Conservation (phyloP, 148 eudicot species). For the Heliamphora exappendiculata region DNA sequence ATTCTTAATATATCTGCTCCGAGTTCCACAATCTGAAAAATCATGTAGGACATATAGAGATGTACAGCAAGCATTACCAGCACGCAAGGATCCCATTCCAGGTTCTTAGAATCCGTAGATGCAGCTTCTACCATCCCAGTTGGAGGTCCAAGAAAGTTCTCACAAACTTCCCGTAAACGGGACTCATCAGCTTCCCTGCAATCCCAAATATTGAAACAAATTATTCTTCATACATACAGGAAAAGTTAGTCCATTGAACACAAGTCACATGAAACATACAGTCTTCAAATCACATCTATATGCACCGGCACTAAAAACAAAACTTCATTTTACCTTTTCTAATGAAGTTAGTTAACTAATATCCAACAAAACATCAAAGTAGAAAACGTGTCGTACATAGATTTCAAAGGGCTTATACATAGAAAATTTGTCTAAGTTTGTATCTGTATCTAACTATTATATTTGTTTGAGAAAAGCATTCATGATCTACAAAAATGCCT, state of each 20-base stretch:
- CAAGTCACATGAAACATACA: not conserved
- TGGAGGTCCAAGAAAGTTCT: conserved; percentile 93
- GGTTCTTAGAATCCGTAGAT: conserved; percentile 38
- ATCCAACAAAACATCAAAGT: not conserved
- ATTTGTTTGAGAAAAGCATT: not conserved
- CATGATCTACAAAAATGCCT: not conserved
- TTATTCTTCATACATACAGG: not conserved
- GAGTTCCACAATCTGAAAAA: not conserved
- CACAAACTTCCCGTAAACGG: conserved; percentile 89
- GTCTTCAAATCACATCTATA: not conserved
- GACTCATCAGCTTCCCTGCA: conserved; percentile 89
- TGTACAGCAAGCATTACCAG: conserved; percentile 46
- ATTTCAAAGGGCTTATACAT: not conserved
- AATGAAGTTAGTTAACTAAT: not conserved
- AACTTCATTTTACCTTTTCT: not conserved
- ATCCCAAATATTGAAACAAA: conserved; percentile 7
- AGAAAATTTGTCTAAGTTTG: not conserved
- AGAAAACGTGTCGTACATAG: not conserved
- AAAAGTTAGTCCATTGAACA: not conserved
- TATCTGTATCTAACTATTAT: not conserved
- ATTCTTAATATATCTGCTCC: not conserved
- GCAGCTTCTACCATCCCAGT: conserved; percentile 69
- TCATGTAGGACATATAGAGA: not conserved
- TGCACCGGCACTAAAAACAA: not conserved
- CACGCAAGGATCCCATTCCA: conserved; percentile 84